phyloP scores from a whole-genome alignment of 805 yeast species.

The Kockiozyma suomiensis region DNA sequence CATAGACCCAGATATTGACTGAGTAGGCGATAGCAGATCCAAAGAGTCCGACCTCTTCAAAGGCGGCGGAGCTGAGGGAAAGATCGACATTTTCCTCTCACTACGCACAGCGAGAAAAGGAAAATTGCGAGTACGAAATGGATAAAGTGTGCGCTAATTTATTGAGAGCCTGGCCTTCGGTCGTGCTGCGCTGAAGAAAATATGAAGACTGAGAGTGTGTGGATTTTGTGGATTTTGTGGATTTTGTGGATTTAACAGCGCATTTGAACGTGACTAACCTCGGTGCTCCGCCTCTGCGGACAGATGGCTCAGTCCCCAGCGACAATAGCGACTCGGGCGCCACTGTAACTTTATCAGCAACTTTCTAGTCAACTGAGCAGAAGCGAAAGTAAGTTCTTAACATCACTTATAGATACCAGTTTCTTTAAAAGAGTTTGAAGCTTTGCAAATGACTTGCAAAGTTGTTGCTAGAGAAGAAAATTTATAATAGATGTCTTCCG shows the following conservation, averaged over 20 bases:
- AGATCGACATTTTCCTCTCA: neutral
- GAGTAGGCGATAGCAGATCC: constrained; percentile 32
- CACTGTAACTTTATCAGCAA: constrained; percentile 7
- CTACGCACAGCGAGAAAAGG: neutral
- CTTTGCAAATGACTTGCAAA: no score
- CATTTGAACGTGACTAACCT: constrained; percentile 2
- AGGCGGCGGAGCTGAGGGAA: neutral
- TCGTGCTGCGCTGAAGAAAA: neutral
- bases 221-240: neutral
- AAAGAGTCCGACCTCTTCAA: constrained; percentile 30
- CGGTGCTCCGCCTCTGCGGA: constrained; percentile 4
- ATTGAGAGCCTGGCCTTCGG: neutral
- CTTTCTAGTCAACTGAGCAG: no score
- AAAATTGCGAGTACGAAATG: neutral
- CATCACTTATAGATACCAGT: no score
- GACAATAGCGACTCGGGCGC: constrained; percentile 4
- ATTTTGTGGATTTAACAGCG: no score
- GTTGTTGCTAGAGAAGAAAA: no score
- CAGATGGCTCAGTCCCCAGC: constrained; percentile 4
- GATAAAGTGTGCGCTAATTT: neutral
- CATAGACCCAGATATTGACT: constrained; percentile 27
- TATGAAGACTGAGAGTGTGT: neutral
- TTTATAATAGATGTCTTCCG: no score
- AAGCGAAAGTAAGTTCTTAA: no score
- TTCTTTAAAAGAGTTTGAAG: no score